Conservation (phyloP, 345 rosid species). For the Hirschfeldia incana region DNA sequence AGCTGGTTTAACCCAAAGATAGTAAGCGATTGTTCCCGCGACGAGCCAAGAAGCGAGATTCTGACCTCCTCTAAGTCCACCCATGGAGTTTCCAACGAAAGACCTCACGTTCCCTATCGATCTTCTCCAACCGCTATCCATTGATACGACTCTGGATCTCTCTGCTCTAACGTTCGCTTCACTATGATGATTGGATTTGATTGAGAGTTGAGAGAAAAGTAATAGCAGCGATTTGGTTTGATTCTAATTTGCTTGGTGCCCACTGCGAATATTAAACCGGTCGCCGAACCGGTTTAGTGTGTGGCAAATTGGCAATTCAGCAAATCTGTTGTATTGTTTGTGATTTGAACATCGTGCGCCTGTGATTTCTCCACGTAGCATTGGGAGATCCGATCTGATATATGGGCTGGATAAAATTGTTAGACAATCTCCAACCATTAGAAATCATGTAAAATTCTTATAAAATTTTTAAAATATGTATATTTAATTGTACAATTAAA, state of each 20-base stretch:
- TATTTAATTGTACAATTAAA: no score
- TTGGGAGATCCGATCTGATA: not conserved
- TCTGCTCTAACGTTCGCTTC: not conserved
- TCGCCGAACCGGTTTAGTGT: conserved; percentile 4
- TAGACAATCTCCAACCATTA: not conserved
- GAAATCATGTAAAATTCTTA: no score
- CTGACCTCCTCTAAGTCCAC: conserved; percentile 77
- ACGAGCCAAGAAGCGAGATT: conserved; percentile 91
- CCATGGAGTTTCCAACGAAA: conserved; percentile 73
- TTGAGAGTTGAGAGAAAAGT: not conserved
- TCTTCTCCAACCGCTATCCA: conserved; percentile 68
- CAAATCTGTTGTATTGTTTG: not conserved
- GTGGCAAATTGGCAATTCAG: not conserved
- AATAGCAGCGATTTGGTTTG: conserved; percentile 4
- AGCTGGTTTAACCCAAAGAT: conserved; percentile 90
- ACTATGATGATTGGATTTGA: not conserved
- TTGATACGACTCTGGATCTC: conserved; percentile 22
- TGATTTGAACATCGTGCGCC: conserved; percentile 13
- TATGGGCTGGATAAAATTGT: not conserved
- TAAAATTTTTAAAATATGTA: no score
- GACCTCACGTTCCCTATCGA: conserved; percentile 64
- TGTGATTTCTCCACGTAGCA: conserved; percentile 16
- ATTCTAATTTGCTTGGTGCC: conserved; percentile 27
- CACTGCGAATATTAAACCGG: conserved; percentile 29
- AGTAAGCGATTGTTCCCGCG: conserved; percentile 90